Percentiles rank a stretch among this genome's conserved stretches.
These are phyloP conservation scores for Vitis rupestris DNA, from an alignment of 164 flowering plant genomes.

Conservation along the genomic window DNA sequence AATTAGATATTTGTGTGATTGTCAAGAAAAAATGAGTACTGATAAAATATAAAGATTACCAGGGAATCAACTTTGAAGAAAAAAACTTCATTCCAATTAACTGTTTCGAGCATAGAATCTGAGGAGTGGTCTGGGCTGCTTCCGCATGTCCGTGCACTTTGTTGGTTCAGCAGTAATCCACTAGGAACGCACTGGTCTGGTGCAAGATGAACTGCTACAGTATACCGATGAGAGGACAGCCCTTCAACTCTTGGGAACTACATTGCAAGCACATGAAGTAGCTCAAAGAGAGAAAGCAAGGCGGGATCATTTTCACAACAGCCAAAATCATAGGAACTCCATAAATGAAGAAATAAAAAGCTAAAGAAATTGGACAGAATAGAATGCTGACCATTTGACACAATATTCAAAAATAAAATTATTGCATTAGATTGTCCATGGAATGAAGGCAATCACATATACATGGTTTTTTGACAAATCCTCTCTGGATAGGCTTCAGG, in stretches of 20 bases:
- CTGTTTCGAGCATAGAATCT: conserved; percentile 43
- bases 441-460: too few relatives aligned
- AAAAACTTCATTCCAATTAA: conserved; percentile 83
- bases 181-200: conserved; percentile 29
- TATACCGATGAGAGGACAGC: conserved; percentile 52
- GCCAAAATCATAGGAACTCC: neutral
- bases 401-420: neutral
- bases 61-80: conserved; percentile 82
- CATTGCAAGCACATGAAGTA: conserved; percentile 17
- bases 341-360: neutral
- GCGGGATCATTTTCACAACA: neutral
- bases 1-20: too few relatives aligned
- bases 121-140: conserved; percentile 34
- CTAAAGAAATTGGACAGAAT: neutral
- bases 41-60: conserved; percentile 39
- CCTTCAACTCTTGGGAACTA: conserved; percentile 66
- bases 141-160: conserved; percentile 89
- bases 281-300: neutral
- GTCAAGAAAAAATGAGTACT: too few relatives aligned
- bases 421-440: neutral
- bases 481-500: too few relatives aligned
- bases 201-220: conserved; percentile 54
- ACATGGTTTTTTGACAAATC: too few relatives aligned
- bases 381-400: neutral
- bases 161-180: conserved; percentile 47